Conservation (phyloP, 306 rosid genomes). For the Astragalus glycyphyllos region DNA sequence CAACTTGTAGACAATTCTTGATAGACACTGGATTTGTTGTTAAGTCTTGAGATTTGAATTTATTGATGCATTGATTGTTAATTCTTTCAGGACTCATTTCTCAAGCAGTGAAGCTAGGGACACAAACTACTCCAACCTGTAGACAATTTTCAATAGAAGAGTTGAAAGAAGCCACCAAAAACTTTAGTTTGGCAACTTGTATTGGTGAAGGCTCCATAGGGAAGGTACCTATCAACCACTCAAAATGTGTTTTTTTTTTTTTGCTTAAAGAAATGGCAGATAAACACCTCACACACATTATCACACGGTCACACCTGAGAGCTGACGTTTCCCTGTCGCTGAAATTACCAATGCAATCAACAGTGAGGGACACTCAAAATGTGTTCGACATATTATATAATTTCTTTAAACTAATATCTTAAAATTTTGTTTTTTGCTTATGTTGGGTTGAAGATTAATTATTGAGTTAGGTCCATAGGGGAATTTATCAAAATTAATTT, state of each 20-base stretch:
- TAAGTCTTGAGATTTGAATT: constrained; percentile 1
- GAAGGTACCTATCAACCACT: constrained; percentile 62
- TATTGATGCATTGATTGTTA: not conserved
- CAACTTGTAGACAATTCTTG: too few relatives aligned
- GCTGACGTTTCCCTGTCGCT: too few relatives aligned
- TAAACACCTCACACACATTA: too few relatives aligned
- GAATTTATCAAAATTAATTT: not conserved
- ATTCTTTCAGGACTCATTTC: constrained; percentile 67
- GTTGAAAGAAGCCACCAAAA: constrained; percentile 74
- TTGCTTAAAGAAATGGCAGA: too few relatives aligned
- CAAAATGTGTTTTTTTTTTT: not conserved
- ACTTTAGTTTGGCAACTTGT: constrained; percentile 59
- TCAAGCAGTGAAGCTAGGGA: constrained; percentile 69
- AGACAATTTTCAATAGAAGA: constrained; percentile 70
- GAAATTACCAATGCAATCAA: too few relatives aligned
- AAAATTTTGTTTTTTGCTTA: too few relatives aligned
- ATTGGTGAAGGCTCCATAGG: constrained; percentile 86
- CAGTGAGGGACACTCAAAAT: too few relatives aligned
- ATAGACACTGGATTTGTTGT: not conserved
- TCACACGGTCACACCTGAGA: too few relatives aligned
- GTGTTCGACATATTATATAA: not conserved
- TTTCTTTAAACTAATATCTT: too few relatives aligned
- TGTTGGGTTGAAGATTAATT: not conserved
- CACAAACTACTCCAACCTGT: constrained; percentile 57
- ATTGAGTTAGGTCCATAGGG: not conserved